Evolutionary conservation across 805 yeast species (phyloP).

Genomic region (Ogataea philodendri): DNA sequence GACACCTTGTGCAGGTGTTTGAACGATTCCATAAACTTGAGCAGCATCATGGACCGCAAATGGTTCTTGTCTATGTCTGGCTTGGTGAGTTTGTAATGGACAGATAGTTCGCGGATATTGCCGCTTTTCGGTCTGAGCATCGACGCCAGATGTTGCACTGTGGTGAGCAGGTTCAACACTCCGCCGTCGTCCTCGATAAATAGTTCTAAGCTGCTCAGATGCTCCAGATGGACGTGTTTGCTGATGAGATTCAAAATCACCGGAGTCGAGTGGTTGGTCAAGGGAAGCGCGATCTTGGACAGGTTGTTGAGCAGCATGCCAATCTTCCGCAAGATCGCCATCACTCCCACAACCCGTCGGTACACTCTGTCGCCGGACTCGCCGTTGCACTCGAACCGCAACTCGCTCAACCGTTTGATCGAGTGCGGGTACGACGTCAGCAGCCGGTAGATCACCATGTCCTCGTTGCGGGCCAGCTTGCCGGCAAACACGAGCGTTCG

Average conservation of each 20-base stretch:
- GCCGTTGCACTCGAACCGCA: conserved; percentile 27
- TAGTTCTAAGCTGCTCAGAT: conserved; percentile 27
- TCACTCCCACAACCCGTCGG: conserved; percentile 34
- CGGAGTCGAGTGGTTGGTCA: conserved; percentile 34
- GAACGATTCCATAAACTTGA: conserved; percentile 31
- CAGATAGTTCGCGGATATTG: conserved; percentile 24
- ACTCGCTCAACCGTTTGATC: conserved; percentile 24
- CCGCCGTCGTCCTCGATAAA: conserved; percentile 33
- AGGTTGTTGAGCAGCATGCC: conserved; percentile 28
- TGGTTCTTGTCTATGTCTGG: conserved; percentile 34
- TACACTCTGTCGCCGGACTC: conserved; percentile 30
- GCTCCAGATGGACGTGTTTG: conserved; percentile 33
- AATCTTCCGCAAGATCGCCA: conserved; percentile 34
- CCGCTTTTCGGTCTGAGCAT: conserved; percentile 26
- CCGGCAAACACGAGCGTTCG: conserved; percentile 26
- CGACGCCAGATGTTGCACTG: conserved; percentile 29
- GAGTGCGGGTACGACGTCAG: conserved; percentile 29
- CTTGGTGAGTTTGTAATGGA: conserved; percentile 26
- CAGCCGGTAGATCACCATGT: conserved; percentile 32
- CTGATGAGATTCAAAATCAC: conserved; percentile 29
- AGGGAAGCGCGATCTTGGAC: conserved; percentile 26
- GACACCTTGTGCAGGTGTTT: conserved; percentile 20
- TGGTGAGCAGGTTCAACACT: conserved; percentile 28
- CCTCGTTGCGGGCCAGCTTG: conserved; percentile 34
- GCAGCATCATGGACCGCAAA: conserved; percentile 33